These are phyloP conservation scores for Ogataea minuta DNA, from an alignment of 805 yeast species.

Conservation along the genomic window DNA sequence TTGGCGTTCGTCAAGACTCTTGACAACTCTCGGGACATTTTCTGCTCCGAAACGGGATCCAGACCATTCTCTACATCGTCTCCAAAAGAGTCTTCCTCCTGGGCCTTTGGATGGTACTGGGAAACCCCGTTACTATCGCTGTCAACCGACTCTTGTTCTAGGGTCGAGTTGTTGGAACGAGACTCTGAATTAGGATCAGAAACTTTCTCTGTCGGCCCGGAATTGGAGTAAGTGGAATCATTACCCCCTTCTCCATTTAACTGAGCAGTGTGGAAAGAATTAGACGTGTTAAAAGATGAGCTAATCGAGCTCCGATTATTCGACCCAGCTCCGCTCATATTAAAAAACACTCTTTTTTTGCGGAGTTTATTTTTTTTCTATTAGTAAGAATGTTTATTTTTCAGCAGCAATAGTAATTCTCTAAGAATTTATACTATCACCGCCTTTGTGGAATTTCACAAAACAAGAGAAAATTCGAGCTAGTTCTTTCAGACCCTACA, in stretches of 20 bases:
- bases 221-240: background rate
- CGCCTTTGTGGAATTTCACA: too few species aligned
- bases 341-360: background rate
- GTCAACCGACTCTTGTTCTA: constrained; percentile 11
- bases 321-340: constrained; percentile 1
- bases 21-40: constrained; percentile 32
- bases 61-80: constrained; percentile 5
- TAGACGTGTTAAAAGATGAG: constrained; percentile 17
- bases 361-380: background rate
- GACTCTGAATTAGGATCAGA: background rate
- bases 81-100: constrained; percentile 2
- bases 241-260: constrained; percentile 1
- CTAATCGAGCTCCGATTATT: constrained; percentile 12
- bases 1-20: constrained; percentile 42
- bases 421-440: too few species aligned
- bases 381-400: background rate
- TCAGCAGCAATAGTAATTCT: background rate
- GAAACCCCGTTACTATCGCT: constrained; percentile 9
- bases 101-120: constrained; percentile 9
- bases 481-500: background rate
- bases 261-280: constrained; percentile 16
- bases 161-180: constrained; percentile 1
- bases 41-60: constrained; percentile 19
- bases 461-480: background rate
- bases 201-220: background rate